Base-by-base conservation (phyloP, 2,329 filamentous ascomycete genomes). In the Sodiomyces alkalinus region DNA sequence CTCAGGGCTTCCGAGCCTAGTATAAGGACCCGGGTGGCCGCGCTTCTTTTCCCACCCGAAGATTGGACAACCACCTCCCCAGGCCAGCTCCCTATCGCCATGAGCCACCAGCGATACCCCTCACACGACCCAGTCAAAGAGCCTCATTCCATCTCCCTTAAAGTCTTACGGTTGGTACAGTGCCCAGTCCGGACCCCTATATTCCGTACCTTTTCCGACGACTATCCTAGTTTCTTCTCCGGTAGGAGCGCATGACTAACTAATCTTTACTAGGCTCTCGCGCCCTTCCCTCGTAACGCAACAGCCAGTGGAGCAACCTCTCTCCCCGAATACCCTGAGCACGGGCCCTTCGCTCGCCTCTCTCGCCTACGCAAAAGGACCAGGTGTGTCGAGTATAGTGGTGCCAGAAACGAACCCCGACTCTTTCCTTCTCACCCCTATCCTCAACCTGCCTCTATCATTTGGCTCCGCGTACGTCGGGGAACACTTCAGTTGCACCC, bases 401-500 rank as follows among this genome's bases (percentile, higher is more conserved):
- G n/a, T n/a, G n/a, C n/a, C n/a, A n/a, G n/a, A n/a, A n/a, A 61
- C 62, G 17, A 70, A 68, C 37, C 57, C 65, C 4, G 31, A 33
- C 20, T 63, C 67, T 6, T 72, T 72, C 47, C 49, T 74, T 34
- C 61, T 76, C 37, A 66, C 64, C 19, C 71, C 71, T 1, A 62
- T 74, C 29, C 68, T 96, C 43, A 90, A 82, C 26, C 74, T 96
- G 2, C 87, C 90, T 7, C 77, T 85, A 11, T 79, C 83, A 0
- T 96, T 98, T 50, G 87, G 86, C 24, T 87, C 82, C 9, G 86
- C 87, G 7, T 94, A 94, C 50, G 87, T 96, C 13, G 90, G 90
- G 42, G 86, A 96, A 58, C 83, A 78, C 0, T 96, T 98, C 55
- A 77, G 78, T 38, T 98, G 90, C 55, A 93, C 87, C 2, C 65